A percentile compares a stretch with the other conserved stretches of the same genome.
phyloP scores from a whole-genome alignment of 176 grass and related monocot species.

The Areca catechu region DNA sequence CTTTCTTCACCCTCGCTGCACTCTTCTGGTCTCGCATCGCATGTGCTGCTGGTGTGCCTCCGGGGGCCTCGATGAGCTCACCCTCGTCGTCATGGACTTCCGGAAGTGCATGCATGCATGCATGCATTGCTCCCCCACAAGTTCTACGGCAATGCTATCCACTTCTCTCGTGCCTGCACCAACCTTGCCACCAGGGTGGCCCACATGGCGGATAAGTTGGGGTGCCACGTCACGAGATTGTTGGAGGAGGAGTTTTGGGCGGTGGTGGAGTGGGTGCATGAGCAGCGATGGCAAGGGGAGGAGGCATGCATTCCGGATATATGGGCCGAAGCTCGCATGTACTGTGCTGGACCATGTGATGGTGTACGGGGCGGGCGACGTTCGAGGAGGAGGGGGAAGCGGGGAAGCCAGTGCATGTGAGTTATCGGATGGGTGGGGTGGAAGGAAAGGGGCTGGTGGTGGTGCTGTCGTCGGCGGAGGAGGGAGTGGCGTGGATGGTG shows the following conservation, averaged over 20 bases:
- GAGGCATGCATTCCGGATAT: slow-evolving; percentile 68
- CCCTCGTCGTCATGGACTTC: slow-evolving; percentile 56
- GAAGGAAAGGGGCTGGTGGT: slow-evolving; percentile 54
- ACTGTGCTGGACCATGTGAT: slow-evolving; percentile 56
- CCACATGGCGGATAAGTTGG: slow-evolving; percentile 10
- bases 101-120: slow-evolving; percentile 70
- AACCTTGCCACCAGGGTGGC: slow-evolving; percentile 37
- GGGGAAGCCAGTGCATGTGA: slow-evolving; percentile 24
- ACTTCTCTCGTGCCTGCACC: slow-evolving; percentile 43
- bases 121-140: slow-evolving; percentile 56
- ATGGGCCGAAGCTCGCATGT: slow-evolving; percentile 83
- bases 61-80: slow-evolving; percentile 30
- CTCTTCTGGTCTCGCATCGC: slow-evolving; percentile 65
- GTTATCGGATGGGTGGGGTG: slow-evolving; percentile 33
- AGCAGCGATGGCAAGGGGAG: slow-evolving; percentile 4
- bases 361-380: slow-evolving; percentile 37
- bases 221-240: not conserved
- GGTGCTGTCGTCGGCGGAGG: slow-evolving; percentile 30
- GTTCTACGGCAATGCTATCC: slow-evolving; percentile 55
- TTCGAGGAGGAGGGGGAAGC: slow-evolving; percentile 27
- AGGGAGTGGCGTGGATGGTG: slow-evolving; percentile 49
- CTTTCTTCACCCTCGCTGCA: slow-evolving; percentile 51
- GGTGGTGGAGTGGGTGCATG: slow-evolving; percentile 53
- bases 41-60: not conserved
- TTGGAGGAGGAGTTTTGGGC: slow-evolving; percentile 60